Evolutionary conservation across 345 rosid species (phyloP), one percentile per base, ranked within the genome.

Genomic region (Citrus cavaleriei): DNA sequence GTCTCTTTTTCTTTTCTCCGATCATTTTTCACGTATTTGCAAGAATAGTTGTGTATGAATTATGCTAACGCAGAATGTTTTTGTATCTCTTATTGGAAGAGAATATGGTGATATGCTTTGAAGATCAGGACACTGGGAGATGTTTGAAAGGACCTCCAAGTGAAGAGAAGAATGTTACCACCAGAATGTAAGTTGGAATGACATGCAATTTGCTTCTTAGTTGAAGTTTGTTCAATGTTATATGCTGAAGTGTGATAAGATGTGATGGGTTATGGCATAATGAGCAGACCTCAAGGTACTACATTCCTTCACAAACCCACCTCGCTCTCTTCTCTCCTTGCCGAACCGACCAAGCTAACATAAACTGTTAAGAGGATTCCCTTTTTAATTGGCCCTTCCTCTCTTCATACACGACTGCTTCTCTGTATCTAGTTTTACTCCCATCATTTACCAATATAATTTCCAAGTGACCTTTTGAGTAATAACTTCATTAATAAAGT

Each of bases 71-170:
- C 18, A 69, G 68, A 65, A 78, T 61, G 30, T 7, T 72, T 80
- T 58, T 57, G 14, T 82, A 54, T 72, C 81, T 78, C 62, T 83
- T 82, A 67, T 67, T 80, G 81, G 80, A 66, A 95, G 98, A 92
- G 83, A 95, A 95, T 87, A 91, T 95, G 97, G 98, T 95, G 84
- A 79, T 95, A 84, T 93, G 98, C 86, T 90, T 90, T 84, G 95
- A 95, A 85, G 98, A 95, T 84, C 80, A 73, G 77, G 87, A 86
- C 68, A 88, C 97, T 25, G 93, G 97, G 55, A 87, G 87, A 83
- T 93, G 98, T 89, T 82, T 86, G 87, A 88, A 88, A 88, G 91
- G 83, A 84, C 83, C 70, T 83, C 93, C 97, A 72, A 87, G 74
- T 65, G 89, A 78, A 77, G 87, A 88, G 57, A 86, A 82, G 84